Percentiles rank a stretch among this genome's conserved stretches.
Conservation (phyloP, 2,329 filamentous ascomycete genomes). For the Apiospora hydei region DNA sequence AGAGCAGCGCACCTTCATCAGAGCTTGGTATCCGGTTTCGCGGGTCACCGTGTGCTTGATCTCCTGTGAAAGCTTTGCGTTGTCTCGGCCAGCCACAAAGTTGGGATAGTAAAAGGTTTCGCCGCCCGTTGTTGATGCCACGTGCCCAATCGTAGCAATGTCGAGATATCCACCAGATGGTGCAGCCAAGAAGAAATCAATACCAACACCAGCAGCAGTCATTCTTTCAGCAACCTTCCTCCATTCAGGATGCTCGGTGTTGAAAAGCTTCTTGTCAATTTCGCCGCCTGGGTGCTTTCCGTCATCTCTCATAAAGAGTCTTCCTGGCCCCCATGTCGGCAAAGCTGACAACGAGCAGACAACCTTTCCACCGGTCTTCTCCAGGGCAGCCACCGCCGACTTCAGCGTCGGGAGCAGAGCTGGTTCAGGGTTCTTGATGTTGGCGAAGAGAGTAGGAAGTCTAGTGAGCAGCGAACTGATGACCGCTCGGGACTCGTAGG, state of each 20-base stretch:
- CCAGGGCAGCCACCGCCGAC: constrained; percentile 82
- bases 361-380: constrained; percentile 90
- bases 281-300: constrained; percentile 86
- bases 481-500: constrained; percentile 81
- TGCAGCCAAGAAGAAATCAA: constrained; percentile 94
- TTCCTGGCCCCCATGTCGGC: constrained; percentile 89
- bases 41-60: constrained; percentile 85
- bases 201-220: constrained; percentile 84
- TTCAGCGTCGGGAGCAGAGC: constrained; percentile 85
- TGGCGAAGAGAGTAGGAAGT: constrained; percentile 85
- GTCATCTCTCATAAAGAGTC: constrained; percentile 86
- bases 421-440: constrained; percentile 89
- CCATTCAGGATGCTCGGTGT: constrained; percentile 88
- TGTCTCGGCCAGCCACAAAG: constrained; percentile 87
- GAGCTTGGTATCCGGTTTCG: constrained; percentile 91
- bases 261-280: constrained; percentile 89
- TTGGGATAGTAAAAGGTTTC: constrained; percentile 98
- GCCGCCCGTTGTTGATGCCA: constrained; percentile 88
- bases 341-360: constrained; percentile 87
- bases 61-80: constrained; percentile 82
- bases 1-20: constrained; percentile 98
- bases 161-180: constrained; percentile 92
- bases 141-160: constrained; percentile 90
- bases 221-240: constrained; percentile 87
- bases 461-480: constrained; percentile 87